phyloP scores from a whole-genome alignment of 352 stramenopile genomes.

The Phytophthora macrochlamydospora region DNA sequence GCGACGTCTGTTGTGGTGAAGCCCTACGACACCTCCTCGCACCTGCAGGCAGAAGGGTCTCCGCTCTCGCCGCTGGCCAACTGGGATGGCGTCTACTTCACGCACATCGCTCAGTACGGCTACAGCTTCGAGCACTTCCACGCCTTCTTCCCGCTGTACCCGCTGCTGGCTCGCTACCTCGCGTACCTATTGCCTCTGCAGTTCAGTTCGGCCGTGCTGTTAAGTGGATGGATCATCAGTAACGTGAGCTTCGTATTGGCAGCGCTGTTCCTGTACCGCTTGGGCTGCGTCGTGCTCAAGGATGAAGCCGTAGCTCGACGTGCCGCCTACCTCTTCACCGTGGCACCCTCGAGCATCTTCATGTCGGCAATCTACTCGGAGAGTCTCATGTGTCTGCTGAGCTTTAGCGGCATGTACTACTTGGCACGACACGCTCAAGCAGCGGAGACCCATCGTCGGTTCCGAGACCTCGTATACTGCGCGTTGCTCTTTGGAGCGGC shows the following conservation, averaged over 20 bases:
- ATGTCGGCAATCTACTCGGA: conserved; percentile 85
- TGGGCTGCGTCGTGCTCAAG: conserved; percentile 59
- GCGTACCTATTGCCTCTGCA: conserved; percentile 30
- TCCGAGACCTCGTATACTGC: conserved; percentile 41
- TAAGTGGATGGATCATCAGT: conserved; percentile 69
- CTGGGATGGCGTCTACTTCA: conserved; percentile 89
- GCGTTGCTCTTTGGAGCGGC: conserved; percentile 65
- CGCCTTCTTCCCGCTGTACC: conserved; percentile 86
- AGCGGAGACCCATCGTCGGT: conserved; percentile 18
- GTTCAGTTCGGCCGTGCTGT: conserved; percentile 24
- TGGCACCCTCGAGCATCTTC: conserved; percentile 82
- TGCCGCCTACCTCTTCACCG: conserved; percentile 77
- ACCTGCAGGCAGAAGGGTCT: conserved; percentile 27
- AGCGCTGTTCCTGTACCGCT: conserved; percentile 69
- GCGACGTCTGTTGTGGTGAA: conserved; percentile 51
- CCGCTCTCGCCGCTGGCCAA: conserved; percentile 59
- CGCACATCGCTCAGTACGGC: conserved; percentile 67
- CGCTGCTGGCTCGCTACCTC: conserved; percentile 52
- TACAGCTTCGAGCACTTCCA: conserved; percentile 89
- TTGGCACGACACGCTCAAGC: conserved; percentile 42
- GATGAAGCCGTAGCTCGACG: conserved; percentile 60
- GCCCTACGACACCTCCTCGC: conserved; percentile 76
- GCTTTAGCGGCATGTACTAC: conserved; percentile 78
- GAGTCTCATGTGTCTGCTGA: conserved; percentile 82
- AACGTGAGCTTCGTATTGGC: conserved; percentile 80